These are phyloP conservation scores for Calcarisporium arbuscula DNA, from an alignment of 2,329 filamentous ascomycete genomes.

Conservation along the genomic window DNA sequence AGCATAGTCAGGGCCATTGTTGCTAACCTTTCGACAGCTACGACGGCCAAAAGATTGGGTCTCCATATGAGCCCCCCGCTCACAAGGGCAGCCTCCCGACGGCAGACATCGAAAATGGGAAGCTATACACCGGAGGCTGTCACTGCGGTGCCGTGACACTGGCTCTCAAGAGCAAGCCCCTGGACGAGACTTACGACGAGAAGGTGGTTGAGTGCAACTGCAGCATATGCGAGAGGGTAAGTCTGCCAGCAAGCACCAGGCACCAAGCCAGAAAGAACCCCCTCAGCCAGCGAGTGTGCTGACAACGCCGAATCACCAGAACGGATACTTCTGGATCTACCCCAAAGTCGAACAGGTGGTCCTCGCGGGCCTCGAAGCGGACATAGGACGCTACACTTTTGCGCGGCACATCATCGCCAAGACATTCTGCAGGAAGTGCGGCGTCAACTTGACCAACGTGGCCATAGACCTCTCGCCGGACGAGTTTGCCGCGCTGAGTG, in stretches of 20 bases:
- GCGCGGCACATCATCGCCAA: constrained; percentile 25
- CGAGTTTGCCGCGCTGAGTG: constrained; percentile 25
- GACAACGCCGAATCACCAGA: too few relatives aligned
- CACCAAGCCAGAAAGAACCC: too few relatives aligned
- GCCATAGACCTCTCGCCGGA: constrained; percentile 24
- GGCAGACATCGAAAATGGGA: constrained; percentile 27
- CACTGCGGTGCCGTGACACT: constrained; percentile 45
- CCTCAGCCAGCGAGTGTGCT: too few relatives aligned
- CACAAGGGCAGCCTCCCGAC: constrained; percentile 36
- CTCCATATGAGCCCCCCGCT: constrained; percentile 25
- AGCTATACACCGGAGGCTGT: constrained; percentile 43
- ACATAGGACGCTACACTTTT: constrained; percentile 34
- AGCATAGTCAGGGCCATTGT: neutral
- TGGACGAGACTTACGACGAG: constrained; percentile 30
- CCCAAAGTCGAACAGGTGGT: constrained; percentile 30
- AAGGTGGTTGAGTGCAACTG: constrained; percentile 40
- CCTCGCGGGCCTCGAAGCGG: constrained; percentile 30
- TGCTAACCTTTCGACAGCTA: constrained; percentile 20
- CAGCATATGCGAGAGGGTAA: constrained; percentile 40
- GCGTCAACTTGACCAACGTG: constrained; percentile 34
- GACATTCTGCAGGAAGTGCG: constrained; percentile 43
- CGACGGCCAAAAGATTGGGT: constrained; percentile 28
- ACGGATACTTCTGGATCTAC: constrained; percentile 40
- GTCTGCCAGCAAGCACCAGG: too few relatives aligned
- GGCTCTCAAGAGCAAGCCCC: constrained; percentile 33